Conservation (phyloP, 805 yeast genomes). For the Babjeviella inositovora region DNA sequence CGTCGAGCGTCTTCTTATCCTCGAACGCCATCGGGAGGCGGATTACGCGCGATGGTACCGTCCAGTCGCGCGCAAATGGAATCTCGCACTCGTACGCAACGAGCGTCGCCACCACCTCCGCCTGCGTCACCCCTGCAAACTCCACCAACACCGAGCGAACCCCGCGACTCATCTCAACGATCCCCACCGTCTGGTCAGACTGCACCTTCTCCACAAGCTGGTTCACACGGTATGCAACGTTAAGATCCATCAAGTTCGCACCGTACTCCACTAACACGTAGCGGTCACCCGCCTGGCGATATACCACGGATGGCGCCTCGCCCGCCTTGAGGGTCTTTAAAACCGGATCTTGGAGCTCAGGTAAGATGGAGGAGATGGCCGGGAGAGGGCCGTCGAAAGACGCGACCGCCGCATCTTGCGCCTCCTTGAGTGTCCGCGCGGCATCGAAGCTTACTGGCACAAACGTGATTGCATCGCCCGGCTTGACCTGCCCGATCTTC, state of each 20-base stretch:
- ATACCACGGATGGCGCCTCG: constrained; percentile 55
- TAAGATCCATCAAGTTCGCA: constrained; percentile 72
- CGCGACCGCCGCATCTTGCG: constrained; percentile 39
- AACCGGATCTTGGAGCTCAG: constrained; percentile 53
- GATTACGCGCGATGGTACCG: constrained; percentile 67
- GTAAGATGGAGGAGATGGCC: constrained; percentile 11
- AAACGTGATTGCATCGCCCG: constrained; percentile 78
- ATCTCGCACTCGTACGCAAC: constrained; percentile 66
- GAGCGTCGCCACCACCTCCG: constrained; percentile 42
- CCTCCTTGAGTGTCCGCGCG: constrained; percentile 47
- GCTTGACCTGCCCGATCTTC: constrained; percentile 96
- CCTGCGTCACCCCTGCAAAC: constrained; percentile 60
- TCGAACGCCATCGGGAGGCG: constrained; percentile 94
- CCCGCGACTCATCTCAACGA: constrained; percentile 94
- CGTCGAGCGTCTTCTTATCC: constrained; percentile 76
- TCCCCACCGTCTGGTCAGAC: constrained; percentile 53
- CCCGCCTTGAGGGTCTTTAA: constrained; percentile 32
- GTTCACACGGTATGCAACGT: constrained; percentile 72
- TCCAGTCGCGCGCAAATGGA: constrained; percentile 66
- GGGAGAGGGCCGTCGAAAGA: constrained; percentile 12
- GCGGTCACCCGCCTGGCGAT: constrained; percentile 96
- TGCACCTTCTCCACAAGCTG: constrained; percentile 62
- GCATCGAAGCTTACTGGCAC: constrained; percentile 56
- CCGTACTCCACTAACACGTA: constrained; percentile 89
- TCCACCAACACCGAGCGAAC: constrained; percentile 90